These are phyloP conservation scores for Jacaranda mimosifolia DNA, from an alignment of 257 asterid genomes.

Conservation along the genomic window DNA sequence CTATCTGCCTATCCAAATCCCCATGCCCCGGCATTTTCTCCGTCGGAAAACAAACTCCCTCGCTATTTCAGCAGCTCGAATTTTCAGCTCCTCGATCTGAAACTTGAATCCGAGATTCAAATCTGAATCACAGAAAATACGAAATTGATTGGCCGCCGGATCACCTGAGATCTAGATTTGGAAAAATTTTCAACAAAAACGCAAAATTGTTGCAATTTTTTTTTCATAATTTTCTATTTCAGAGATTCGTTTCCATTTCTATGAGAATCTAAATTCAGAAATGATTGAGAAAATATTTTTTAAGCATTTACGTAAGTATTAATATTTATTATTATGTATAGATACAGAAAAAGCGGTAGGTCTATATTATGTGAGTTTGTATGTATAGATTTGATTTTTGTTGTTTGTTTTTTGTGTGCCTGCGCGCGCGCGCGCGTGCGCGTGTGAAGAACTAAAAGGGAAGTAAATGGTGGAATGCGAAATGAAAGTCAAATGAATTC, in stretches of 20 bases:
- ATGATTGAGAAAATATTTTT: constrained; percentile 31
- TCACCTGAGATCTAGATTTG: constrained; percentile 59
- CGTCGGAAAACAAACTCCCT: constrained; percentile 11
- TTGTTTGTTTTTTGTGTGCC: background rate
- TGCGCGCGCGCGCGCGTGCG: background rate
- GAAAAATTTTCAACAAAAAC: constrained; percentile 19
- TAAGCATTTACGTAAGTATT: constrained; percentile 6
- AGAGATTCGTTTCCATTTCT: constrained; percentile 46
- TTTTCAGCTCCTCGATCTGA: constrained; percentile 46
- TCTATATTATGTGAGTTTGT: constrained; percentile 30
- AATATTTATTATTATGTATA: background rate
- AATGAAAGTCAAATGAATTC: constrained; percentile 39
- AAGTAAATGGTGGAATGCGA: constrained; percentile 45
- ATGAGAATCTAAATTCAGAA: constrained; percentile 39
- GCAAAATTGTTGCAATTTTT: constrained; percentile 16
- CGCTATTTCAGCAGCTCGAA: constrained; percentile 41
- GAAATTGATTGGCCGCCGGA: constrained; percentile 37
- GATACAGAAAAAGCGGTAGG: constrained; percentile 13
- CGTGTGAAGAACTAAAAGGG: constrained; percentile 26
- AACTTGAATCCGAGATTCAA: constrained; percentile 43
- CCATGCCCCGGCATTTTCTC: constrained; percentile 85
- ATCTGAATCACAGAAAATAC: constrained; percentile 30
- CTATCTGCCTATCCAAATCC: constrained; percentile 93
- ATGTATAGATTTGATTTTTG: constrained; percentile 16
- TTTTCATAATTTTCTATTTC: constrained; percentile 42